phyloP scores from a whole-genome alignment of 2,329 filamentous ascomycete species.

The Colletotrichum brevisporum region DNA sequence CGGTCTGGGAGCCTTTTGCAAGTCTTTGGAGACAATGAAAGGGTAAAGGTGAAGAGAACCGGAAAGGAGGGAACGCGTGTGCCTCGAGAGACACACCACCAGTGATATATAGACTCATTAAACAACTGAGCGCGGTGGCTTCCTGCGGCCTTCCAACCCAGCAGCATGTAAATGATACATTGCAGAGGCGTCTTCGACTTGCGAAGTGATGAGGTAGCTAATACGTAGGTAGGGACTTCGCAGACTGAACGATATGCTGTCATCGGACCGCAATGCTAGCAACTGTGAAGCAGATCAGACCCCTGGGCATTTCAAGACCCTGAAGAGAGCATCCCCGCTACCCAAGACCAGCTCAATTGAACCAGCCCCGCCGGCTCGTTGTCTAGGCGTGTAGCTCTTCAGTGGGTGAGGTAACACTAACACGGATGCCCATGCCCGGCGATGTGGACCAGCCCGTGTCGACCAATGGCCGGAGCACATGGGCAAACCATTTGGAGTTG shows the following conservation, averaged over 20 bases:
- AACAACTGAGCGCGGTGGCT: neutral
- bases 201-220: conserved; percentile 13
- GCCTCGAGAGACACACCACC: neutral
- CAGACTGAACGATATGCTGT: conserved; percentile 11
- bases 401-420: conserved; percentile 26
- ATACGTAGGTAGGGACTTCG: conserved; percentile 3
- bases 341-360: conserved; percentile 27
- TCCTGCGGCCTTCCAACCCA: conserved; percentile 18
- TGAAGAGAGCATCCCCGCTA: conserved; percentile 33
- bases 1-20: conserved; percentile 8
- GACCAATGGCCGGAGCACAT: conserved; percentile 62
- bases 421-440: conserved; percentile 29
- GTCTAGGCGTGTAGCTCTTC: conserved; percentile 15
- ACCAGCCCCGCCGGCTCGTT: conserved; percentile 34
- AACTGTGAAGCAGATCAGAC: conserved; percentile 17
- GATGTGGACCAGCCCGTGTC: conserved; percentile 43
- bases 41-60: conserved; percentile 39
- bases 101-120: conserved; percentile 32
- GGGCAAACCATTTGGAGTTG: conserved; percentile 43
- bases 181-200: neutral
- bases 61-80: conserved; percentile 20
- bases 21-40: conserved; percentile 17
- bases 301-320: conserved; percentile 25
- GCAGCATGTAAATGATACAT: conserved; percentile 25
- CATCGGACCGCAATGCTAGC: conserved; percentile 21